Conservation (phyloP, 306 rosid genomes). For the Malus orientalis region DNA sequence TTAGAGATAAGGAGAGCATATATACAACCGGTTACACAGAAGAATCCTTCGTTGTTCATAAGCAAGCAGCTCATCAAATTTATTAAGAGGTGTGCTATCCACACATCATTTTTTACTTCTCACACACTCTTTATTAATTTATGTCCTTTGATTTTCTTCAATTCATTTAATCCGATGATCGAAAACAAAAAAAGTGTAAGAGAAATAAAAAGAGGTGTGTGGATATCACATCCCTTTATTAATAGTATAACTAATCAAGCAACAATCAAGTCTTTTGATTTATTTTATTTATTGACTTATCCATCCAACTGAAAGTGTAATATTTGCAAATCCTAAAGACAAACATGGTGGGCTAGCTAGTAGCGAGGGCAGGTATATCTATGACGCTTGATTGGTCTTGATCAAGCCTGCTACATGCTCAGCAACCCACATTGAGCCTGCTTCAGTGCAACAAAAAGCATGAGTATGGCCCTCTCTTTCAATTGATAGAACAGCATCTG, state of each 20-base stretch:
- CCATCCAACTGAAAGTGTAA: neutral
- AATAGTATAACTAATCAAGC: neutral
- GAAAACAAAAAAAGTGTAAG: too few relatives aligned
- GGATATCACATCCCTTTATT: too few relatives aligned
- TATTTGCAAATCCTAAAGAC: neutral
- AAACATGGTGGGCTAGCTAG: neutral
- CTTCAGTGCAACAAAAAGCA: slow-evolving; percentile 70
- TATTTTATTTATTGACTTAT: neutral
- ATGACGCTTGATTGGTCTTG: slow-evolving; percentile 31
- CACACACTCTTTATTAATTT: too few relatives aligned
- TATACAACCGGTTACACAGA: neutral
- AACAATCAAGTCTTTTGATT: neutral
- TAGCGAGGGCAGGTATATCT: neutral
- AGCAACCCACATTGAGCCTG: slow-evolving; percentile 82
- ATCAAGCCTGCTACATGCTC: slow-evolving; percentile 61
- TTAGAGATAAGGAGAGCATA: neutral
- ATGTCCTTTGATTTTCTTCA: too few relatives aligned
- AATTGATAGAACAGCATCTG: slow-evolving; percentile 40
- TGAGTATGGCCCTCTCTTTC: slow-evolving; percentile 74
- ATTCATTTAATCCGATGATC: too few relatives aligned
- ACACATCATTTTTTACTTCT: too few relatives aligned
- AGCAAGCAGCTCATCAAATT: too few relatives aligned
- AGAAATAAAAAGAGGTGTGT: too few relatives aligned
- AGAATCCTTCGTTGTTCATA: too few relatives aligned
- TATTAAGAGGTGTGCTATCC: too few relatives aligned